These are phyloP conservation scores for Auriculariales sp. DNA, from an alignment of 768 basidiomycete genomes.

Conservation along the genomic window DNA sequence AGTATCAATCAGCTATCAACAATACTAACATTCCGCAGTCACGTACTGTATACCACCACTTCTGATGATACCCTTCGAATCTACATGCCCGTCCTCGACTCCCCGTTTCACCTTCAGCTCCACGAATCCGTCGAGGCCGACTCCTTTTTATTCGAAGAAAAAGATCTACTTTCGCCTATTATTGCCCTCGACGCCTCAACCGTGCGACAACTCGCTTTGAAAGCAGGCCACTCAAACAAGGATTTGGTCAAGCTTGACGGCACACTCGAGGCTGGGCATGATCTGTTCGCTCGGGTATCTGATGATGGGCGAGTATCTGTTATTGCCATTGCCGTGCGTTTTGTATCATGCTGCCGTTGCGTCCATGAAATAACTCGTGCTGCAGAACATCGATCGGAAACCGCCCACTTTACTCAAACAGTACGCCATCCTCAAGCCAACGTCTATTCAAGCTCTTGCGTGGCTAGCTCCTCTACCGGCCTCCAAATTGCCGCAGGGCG, in stretches of 20 bases:
- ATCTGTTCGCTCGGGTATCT: conserved; percentile 61
- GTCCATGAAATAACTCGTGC: conserved; percentile 1
- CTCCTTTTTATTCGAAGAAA: conserved; percentile 32
- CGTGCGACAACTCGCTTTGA: conserved; percentile 11
- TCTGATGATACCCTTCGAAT: conserved; percentile 71
- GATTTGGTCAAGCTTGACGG: conserved; percentile 41
- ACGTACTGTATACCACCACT: conserved; percentile 75
- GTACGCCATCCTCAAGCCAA: conserved; percentile 55
- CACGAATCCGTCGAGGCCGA: conserved; percentile 64
- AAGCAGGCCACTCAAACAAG: conserved; percentile 19
- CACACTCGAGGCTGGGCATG: conserved; percentile 59
- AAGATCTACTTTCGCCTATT: conserved; percentile 26
- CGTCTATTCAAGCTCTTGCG: conserved; percentile 19
- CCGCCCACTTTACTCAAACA: conserved; percentile 74
- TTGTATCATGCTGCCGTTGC: background rate
- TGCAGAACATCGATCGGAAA: conserved; percentile 74
- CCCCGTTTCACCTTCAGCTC: conserved; percentile 70
- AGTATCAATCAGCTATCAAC: background rate
- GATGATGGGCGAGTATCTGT: conserved; percentile 61
- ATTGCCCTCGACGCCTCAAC: conserved; percentile 50
- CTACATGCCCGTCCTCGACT: conserved; percentile 78
- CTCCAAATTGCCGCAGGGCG: conserved; percentile 23
- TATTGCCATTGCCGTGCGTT: conserved; percentile 56
- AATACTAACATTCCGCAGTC: conserved; percentile 24
- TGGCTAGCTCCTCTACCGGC: conserved; percentile 19